Base-by-base conservation (phyloP, 441 rosid genomes). In the Jatropha podagrica region DNA sequence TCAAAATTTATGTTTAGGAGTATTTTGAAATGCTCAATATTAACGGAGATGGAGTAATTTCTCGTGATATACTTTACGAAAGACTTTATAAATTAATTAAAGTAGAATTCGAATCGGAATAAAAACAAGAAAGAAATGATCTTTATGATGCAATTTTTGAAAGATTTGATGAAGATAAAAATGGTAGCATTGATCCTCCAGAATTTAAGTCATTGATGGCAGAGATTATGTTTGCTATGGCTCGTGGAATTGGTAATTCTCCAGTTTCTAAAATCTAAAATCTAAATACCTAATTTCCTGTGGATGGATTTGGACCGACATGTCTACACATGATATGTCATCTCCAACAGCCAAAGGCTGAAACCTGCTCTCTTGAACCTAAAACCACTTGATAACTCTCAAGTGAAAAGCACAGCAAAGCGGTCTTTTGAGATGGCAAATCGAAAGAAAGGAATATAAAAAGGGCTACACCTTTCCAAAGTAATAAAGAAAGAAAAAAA, bases 151-250 rank as follows among this genome's bases (percentile, higher is more conserved):
- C 66, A 23, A 71, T 79, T 23, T 82, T 84, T 3, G 72, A 84
- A 12, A 82, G 71, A 69, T 82, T 80, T n/a, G 87, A 79, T 17
- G 74, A 73, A 66, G 78, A 83, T 73, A 48, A 60, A 48, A 48
- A 48, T 48, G 52, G 84, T 9, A 70, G 20, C 4, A 77, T 86
- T 3, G 81, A 76, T 68, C 26, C 20, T 0, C 23, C 52, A 0
- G 83, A 67, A 68, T 85, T 88, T 27, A 38, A 23, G 61, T 23
- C 44, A 1, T 67, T 85, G 5, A 74, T 84, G 40, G 67, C 11
- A 65, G 88, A 88, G 82, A 76, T 88, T 7, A 79, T 84, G 92
- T 63, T 71, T 4, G 85, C 85, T 12, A 62, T 87, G 82, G 92
- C 85, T 38, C 73, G 69, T 3, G 85, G 89, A 68, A 65, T 89